Evolutionary conservation across 2,329 filamentous ascomycete species (phyloP).

Genomic region (Talaromyces sp.): DNA sequence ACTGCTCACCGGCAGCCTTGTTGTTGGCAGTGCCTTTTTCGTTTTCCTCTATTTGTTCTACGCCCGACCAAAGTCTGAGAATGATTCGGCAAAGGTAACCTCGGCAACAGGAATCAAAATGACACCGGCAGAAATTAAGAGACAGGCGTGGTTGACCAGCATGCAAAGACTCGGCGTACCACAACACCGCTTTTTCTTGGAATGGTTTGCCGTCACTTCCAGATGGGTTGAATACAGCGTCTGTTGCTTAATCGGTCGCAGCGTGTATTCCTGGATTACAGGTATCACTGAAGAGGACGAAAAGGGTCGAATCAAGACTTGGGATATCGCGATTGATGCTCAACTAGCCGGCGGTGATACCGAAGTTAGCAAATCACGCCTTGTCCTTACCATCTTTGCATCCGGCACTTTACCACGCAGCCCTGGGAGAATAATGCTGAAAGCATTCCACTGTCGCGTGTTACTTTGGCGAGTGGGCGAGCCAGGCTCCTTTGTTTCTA

Average conservation of each 20-base stretch:
- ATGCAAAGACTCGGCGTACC: constrained; percentile 92
- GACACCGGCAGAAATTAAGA: constrained; percentile 79
- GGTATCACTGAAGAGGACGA: constrained; percentile 83
- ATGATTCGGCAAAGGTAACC: constrained; percentile 40
- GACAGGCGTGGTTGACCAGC: constrained; percentile 88
- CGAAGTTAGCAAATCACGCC: constrained; percentile 82
- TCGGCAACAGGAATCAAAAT: constrained; percentile 33
- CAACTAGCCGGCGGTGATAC: constrained; percentile 87
- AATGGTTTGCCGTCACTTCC: constrained; percentile 74
- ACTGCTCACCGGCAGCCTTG: constrained; percentile 51
- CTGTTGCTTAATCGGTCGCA: constrained; percentile 72
- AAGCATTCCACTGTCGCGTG: constrained; percentile 86
- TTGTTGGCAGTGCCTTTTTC: constrained; percentile 57
- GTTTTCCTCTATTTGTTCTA: constrained; percentile 57
- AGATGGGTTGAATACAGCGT: constrained; percentile 81
- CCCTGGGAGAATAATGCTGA: constrained; percentile 81
- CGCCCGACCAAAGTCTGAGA: constrained; percentile 56
- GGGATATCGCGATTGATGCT: constrained; percentile 89
- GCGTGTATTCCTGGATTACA: constrained; percentile 74
- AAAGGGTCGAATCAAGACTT: constrained; percentile 80
- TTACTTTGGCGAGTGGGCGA: constrained; percentile 77
- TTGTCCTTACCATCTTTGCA: constrained; percentile 82
- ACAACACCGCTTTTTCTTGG: constrained; percentile 79
- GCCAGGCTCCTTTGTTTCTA: constrained; percentile 63
- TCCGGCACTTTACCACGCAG: constrained; percentile 84